Evolutionary conservation across 176 grass and related monocot genomes (phyloP), one percentile per base, ranked within the genome.

Genomic region (Aegilops longissima): DNA sequence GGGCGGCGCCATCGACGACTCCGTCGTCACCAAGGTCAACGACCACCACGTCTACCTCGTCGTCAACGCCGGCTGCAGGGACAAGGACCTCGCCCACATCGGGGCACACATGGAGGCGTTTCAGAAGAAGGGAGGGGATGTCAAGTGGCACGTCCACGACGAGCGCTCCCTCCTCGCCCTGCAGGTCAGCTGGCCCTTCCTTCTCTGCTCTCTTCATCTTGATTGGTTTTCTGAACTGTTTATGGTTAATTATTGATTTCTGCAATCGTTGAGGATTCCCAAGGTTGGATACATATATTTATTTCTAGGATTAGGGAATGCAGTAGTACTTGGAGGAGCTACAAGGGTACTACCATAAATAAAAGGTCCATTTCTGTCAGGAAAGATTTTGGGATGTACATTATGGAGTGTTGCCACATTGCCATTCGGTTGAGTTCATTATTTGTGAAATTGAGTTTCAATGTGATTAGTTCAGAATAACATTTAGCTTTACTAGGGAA

Each of bases 61-160:
- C 31, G 96, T 98, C 76, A 98, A 98, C 85, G 96, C 96, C 5
- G 96, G 96, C 0, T 98, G 96, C 88, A 85, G 96, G 89, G 93
- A 98, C 63, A 98, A 98, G 85, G 96, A 98, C 58, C 85, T 98
- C 21, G 92, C 96, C 0, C 96, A 98, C 82, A 98, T 98, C 45
- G 96, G 73, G 39, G 94, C 10, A 21, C 97, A 99, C 87, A 80
- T 99, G 97, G 90, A 96, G 76, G 89, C 89, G 0, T 99, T 96
- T 44, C 92, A 93, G 49, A 89, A 84, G 71, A 99, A 96, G 83
- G 97, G 97, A 0, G 94, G 92, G 0, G 89, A 88, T 1, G 97
- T 99, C 76, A 83, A 80, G 42, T 96, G 92, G 97, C 97, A 99
- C 89, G 80, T 99, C 70, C 97, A 99, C 23, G 97, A 99, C 25